Conservation (phyloP, 495 filamentous ascomycete genomes). For the Aspergillus homomorphus region DNA sequence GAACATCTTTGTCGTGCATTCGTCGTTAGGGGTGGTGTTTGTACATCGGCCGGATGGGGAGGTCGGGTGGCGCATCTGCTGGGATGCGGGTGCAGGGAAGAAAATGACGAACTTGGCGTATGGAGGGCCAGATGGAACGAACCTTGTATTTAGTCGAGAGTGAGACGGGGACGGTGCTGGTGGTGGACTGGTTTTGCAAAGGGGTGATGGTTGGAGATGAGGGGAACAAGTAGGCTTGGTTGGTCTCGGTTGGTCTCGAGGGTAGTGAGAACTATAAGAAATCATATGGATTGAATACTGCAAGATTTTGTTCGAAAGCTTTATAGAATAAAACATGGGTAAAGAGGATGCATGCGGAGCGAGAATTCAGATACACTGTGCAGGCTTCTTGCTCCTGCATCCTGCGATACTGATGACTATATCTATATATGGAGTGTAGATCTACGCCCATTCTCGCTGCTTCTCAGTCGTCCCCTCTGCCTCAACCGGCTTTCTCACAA, state of each 20-base stretch:
- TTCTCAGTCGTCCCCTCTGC: neutral
- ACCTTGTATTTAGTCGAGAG: slow-evolving; percentile 12
- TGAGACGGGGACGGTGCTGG: slow-evolving; percentile 7
- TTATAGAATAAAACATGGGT: too few species aligned
- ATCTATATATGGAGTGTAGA: neutral
- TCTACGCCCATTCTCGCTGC: neutral
- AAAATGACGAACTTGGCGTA: slow-evolving; percentile 9
- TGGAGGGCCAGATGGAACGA: slow-evolving; percentile 1
- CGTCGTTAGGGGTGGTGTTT: slow-evolving; percentile 10
- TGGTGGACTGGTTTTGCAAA: slow-evolving; percentile 8
- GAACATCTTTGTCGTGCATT: slow-evolving; percentile 13
- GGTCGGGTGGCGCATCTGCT: neutral
- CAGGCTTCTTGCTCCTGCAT: too few species aligned
- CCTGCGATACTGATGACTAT: neutral
- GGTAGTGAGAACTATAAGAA: neutral
- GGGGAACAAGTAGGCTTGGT: neutral
- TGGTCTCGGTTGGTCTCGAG: neutral
- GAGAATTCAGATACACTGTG: too few species aligned
- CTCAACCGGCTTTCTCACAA: slow-evolving; percentile 1
- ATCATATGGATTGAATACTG: neutral
- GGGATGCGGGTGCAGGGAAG: neutral
- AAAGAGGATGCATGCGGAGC: too few species aligned
- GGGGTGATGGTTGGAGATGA: slow-evolving; percentile 1
- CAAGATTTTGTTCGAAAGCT: too few species aligned
- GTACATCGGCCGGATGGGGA: slow-evolving; percentile 11